Conservation (phyloP, 2,329 filamentous ascomycete genomes). For the Alternaria sp. region DNA sequence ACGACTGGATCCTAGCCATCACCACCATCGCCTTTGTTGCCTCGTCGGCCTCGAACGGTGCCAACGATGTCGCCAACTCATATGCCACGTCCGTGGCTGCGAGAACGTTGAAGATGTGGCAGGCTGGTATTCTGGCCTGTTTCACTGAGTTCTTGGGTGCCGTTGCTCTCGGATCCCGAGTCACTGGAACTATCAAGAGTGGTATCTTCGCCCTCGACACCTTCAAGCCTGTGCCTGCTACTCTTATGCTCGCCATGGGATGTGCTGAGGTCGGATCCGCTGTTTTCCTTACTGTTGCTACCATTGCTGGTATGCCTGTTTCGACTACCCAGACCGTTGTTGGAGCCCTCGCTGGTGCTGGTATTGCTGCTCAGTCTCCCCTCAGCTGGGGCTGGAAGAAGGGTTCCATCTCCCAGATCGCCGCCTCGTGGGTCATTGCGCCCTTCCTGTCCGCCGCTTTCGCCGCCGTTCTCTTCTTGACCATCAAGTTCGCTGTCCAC, state of each 20-base stretch:
- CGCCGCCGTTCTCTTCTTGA: conserved; percentile 60
- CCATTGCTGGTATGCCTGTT: conserved; percentile 64
- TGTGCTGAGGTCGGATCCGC: conserved; percentile 56
- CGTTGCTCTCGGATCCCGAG: conserved; percentile 62
- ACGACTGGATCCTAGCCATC: conserved; percentile 55
- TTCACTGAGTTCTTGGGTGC: conserved; percentile 63
- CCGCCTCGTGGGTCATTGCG: conserved; percentile 60
- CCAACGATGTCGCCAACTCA: conserved; percentile 65
- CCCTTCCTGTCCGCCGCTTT: conserved; percentile 60
- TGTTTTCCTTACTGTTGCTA: conserved; percentile 62
- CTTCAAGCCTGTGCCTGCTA: conserved; percentile 59
- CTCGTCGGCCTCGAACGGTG: conserved; percentile 51
- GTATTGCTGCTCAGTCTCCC: conserved; percentile 56
- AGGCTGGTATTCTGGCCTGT: conserved; percentile 60
- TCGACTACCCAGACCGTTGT: conserved; percentile 70
- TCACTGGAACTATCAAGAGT: conserved; percentile 69
- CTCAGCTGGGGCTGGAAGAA: conserved; percentile 40
- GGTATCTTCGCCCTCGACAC: conserved; percentile 63
- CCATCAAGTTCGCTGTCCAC: conserved; percentile 61
- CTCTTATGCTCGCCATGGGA: conserved; percentile 68
- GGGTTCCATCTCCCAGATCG: conserved; percentile 45
- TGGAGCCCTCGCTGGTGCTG: conserved; percentile 68
- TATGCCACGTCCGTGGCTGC: conserved; percentile 59
- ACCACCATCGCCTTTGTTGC: conserved; percentile 50
- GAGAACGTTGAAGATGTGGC: conserved; percentile 61